These are phyloP conservation scores for Kazachstania viticola DNA, from an alignment of 805 yeast species.

Conservation along the genomic window DNA sequence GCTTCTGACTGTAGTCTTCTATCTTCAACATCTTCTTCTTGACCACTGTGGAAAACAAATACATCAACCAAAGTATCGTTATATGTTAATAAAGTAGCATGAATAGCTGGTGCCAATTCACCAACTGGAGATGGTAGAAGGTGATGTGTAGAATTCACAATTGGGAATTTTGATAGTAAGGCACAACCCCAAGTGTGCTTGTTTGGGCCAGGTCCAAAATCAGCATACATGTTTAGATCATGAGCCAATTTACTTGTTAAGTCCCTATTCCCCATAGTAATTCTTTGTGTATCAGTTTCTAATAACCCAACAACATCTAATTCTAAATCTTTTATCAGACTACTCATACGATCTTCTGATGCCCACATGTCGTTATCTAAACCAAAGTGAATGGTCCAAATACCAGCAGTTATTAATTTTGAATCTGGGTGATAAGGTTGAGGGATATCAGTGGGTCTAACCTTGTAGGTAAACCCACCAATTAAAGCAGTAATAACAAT, in stretches of 20 bases:
- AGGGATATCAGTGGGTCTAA: constrained; percentile 37
- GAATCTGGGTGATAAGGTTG: constrained; percentile 57
- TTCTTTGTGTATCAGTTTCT: constrained; percentile 88
- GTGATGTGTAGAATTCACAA: constrained; percentile 80
- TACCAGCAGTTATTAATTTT: constrained; percentile 79
- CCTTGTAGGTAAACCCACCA: constrained; percentile 14
- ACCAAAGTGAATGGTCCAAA: constrained; percentile 97
- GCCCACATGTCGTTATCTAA: constrained; percentile 98
- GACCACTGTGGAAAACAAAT: constrained; percentile 96
- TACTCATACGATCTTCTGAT: constrained; percentile 79
- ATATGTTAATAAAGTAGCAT: constrained; percentile 86
- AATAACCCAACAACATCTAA: constrained; percentile 83
- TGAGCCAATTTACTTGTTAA: constrained; percentile 84
- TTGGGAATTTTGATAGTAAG: constrained; percentile 86
- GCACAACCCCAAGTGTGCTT: constrained; percentile 98
- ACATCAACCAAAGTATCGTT: constrained; percentile 72
- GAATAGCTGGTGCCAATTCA: constrained; percentile 95
- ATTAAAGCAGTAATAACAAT: constrained; percentile 9
- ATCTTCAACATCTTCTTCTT: constrained; percentile 94
- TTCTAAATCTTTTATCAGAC: constrained; percentile 73
- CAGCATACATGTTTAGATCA: constrained; percentile 88
- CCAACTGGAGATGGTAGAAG: constrained; percentile 94
- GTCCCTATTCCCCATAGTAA: constrained; percentile 92
- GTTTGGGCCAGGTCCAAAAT: constrained; percentile 96
- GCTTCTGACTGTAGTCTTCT: constrained; percentile 75